Base-by-base conservation (phyloP, 2,329 filamentous ascomycete genomes). In the Gyromitra esculenta region DNA sequence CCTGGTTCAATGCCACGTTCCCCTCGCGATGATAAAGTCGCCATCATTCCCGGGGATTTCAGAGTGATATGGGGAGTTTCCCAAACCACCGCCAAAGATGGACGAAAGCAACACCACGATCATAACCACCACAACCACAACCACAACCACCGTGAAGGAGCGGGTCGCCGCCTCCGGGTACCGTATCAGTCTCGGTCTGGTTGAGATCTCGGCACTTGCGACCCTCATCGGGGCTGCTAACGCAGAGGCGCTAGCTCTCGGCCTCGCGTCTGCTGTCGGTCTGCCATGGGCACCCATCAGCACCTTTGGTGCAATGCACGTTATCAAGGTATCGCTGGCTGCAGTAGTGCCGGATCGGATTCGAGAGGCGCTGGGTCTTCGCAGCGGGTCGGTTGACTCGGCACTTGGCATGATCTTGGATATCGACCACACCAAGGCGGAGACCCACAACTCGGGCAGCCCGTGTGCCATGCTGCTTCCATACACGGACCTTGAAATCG, bases 251-350 rank as follows among this genome's bases (percentile, higher is more conserved):
- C 63, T 73, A 1, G 63, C 71, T 18, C 63, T 57, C 13, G 63
- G 63, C 2, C 15, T 64, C 3, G 25, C 35, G 31, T 59, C 59
- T 7, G 69, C 59, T 0, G 52, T 11, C 5, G 66, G 66, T 3
- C 52, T 60, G 5, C 67, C 67, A 5, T 70, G 67, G 67, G 67
- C 67, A 4, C 21, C 54, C 7, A 45, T 73, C 13, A 67, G 70
- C 15, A 66, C 63, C 11, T 57, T 73, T n/a, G 50, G 70, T 8
- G 60, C 21, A 6, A 5, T 73, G 4, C 50, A 73, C 31, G 57
- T 57, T 5, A 37, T 65, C 31, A 67, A 67, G 18, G 69, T 62
- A 25, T 39, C 45, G 4, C 8, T 73, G 9, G 59, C 69, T 35
- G 45, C 45, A 1, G 59, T 65, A 7, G n/a, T 66, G 4, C 8